These are phyloP conservation scores for Podospora conica DNA, from an alignment of 495 filamentous ascomycete species.

Conservation along the genomic window DNA sequence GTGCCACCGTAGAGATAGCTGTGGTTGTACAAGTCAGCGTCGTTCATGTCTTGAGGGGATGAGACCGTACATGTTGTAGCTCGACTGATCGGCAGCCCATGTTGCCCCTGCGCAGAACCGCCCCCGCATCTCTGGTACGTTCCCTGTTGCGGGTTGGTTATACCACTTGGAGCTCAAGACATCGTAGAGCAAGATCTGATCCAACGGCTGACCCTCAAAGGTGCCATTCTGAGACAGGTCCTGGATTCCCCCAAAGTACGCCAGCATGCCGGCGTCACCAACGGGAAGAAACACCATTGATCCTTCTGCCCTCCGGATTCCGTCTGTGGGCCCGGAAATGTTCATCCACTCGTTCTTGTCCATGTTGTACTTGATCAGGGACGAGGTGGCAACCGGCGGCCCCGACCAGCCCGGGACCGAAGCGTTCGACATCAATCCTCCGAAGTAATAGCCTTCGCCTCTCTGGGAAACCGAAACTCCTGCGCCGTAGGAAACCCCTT, in stretches of 20 bases:
- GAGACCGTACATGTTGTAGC: constrained; percentile 19
- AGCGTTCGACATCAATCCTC: constrained; percentile 44
- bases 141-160: constrained; percentile 12
- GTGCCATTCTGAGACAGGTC: constrained; percentile 17
- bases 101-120: constrained; percentile 21
- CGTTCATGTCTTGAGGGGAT: not conserved
- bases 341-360: constrained; percentile 15
- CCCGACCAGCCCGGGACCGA: constrained; percentile 39
- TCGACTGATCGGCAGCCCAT: constrained; percentile 20
- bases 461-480: constrained; percentile 18
- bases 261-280: constrained; percentile 20
- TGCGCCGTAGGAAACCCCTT: constrained; percentile 18
- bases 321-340: constrained; percentile 13
- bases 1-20: constrained; percentile 23
- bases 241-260: constrained; percentile 19
- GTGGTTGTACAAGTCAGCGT: not conserved
- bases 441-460: constrained; percentile 31
- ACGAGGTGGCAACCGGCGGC: constrained; percentile 7
- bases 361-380: constrained; percentile 22
- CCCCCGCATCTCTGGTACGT: constrained; percentile 7
- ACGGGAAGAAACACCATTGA: constrained; percentile 22
- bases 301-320: constrained; percentile 15
- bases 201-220: constrained; percentile 8
- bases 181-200: constrained; percentile 22
- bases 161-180: constrained; percentile 20